phyloP scores from a whole-genome alignment of 2,329 filamentous ascomycete species.

The Phaeomoniella chlamydospora region DNA sequence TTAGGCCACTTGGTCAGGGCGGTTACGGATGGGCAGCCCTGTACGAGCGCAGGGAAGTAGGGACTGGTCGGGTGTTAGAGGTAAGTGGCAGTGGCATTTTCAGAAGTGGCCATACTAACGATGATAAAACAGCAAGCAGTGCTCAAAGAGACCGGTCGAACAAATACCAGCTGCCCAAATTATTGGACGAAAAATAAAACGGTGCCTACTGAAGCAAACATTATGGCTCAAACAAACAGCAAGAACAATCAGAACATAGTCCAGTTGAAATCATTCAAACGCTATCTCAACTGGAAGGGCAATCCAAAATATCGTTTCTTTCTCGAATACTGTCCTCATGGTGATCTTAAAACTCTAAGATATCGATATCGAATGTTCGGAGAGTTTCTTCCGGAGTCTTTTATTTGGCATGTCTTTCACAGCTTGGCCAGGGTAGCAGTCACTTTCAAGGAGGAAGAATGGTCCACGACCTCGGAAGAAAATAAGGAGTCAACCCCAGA shows the following conservation, averaged over 20 bases:
- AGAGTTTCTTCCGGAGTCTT: conserved; percentile 8
- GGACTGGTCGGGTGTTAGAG: background rate
- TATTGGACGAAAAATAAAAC: background rate
- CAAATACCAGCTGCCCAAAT: background rate
- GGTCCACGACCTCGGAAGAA: conserved; percentile 1
- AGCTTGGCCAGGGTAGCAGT: conserved; percentile 5
- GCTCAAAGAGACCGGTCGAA: background rate
- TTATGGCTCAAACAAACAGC: conserved; percentile 1
- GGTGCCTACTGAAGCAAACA: background rate
- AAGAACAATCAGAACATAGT: background rate
- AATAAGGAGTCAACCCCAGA: background rate
- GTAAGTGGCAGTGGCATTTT: background rate
- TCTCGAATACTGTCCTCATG: conserved; percentile 8
- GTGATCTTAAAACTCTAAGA: conserved; percentile 4
- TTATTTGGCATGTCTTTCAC: conserved; percentile 10
- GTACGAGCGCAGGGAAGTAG: background rate
- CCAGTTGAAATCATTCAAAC: background rate
- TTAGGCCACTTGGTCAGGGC: background rate
- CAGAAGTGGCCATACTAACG: background rate
- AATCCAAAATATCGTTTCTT: conserved; percentile 6
- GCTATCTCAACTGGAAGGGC: background rate
- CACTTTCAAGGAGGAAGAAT: conserved; percentile 4
- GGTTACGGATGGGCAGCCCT: background rate
- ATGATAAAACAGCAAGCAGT: background rate
- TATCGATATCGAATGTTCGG: conserved; percentile 7